Percentiles rank a stretch among this genome's conserved stretches.
These are phyloP conservation scores for Shiraia sp. DNA, from an alignment of 2,329 filamentous ascomycete genomes.

Conservation along the genomic window DNA sequence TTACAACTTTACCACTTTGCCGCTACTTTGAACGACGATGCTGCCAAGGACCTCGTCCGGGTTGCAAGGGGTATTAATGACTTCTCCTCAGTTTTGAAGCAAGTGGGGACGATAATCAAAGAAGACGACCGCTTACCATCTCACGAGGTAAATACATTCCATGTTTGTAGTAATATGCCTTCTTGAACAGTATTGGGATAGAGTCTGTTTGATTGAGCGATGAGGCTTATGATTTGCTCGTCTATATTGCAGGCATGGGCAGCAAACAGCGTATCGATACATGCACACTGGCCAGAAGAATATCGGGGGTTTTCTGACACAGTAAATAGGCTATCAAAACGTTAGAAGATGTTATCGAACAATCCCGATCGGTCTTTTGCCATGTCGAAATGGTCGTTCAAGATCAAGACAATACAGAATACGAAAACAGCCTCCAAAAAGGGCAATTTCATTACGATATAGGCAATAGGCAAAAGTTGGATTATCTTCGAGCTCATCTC, in stretches of 20 bases:
- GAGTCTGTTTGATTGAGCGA: background rate
- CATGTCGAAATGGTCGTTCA: conserved; percentile 33
- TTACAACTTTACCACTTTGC: conserved; percentile 40
- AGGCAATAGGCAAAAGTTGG: conserved; percentile 21
- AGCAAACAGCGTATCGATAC: no score
- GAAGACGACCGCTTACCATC: conserved; percentile 45
- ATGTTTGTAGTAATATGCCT: background rate
- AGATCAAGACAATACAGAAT: conserved; percentile 4
- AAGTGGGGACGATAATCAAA: conserved; percentile 43
- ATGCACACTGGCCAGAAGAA: background rate
- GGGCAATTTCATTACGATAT: conserved; percentile 13
- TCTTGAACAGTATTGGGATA: background rate
- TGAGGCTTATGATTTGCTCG: background rate
- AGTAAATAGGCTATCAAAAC: conserved; percentile 34
- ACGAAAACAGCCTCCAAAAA: conserved; percentile 1
- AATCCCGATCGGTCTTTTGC: conserved; percentile 31
- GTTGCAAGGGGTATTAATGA: conserved; percentile 42
- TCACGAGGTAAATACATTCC: conserved; percentile 38
- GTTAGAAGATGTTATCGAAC: conserved; percentile 39
- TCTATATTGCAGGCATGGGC: no score
- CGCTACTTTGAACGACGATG: conserved; percentile 23
- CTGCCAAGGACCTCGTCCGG: conserved; percentile 30
- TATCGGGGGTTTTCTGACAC: background rate
- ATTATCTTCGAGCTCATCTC: conserved; percentile 41
- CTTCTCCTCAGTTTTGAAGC: conserved; percentile 43